Conservation (phyloP, 768 basidiomycete genomes). For the Macrolepiota albuminosa region DNA sequence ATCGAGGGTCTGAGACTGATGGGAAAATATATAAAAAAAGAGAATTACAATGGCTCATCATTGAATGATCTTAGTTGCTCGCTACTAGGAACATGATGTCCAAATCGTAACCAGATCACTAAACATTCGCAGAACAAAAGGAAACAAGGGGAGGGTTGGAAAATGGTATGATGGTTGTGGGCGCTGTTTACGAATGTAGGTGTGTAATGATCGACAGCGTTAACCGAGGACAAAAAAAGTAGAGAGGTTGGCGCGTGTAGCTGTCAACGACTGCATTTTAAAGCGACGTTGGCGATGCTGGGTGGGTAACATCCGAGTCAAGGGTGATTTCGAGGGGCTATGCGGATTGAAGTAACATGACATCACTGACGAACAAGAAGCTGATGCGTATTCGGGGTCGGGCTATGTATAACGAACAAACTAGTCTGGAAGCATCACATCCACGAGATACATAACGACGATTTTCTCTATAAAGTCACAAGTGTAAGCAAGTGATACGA, state of each 20-base stretch:
- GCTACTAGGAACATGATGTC: neutral
- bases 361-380: neutral
- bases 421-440: neutral
- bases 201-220: neutral
- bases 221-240: neutral
- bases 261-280: neutral
- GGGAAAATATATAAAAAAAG: neutral
- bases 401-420: neutral
- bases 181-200: neutral
- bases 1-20: neutral
- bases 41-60: neutral
- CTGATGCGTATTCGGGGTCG: neutral
- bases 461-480: neutral
- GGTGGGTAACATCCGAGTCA: neutral
- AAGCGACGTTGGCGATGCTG: neutral
- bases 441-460: neutral
- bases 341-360: neutral
- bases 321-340: neutral
- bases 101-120: neutral
- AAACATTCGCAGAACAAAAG: neutral
- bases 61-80: neutral
- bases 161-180: constrained; percentile 1
- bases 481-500: neutral
- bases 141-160: neutral
- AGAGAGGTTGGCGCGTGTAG: neutral